phyloP scores from a whole-genome alignment of 176 grass and related monocot species.

The Stipa capillata region DNA sequence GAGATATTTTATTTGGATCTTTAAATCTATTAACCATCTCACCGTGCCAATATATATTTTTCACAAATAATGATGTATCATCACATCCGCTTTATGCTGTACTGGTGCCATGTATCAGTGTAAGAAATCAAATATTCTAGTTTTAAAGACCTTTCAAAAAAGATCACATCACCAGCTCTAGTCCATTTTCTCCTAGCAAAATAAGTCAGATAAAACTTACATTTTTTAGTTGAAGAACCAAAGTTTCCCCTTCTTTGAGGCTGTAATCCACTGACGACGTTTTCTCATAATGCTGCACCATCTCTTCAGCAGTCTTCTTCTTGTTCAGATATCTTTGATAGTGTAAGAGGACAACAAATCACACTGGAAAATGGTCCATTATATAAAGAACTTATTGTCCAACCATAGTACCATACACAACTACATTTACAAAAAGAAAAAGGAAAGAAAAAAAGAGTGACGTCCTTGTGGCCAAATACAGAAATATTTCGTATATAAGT shows the following conservation, averaged over 20 bases:
- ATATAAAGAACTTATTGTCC: not conserved
- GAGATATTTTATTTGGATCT: not conserved
- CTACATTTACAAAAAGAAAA: no score
- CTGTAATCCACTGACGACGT: slow-evolving; percentile 91
- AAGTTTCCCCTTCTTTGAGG: slow-evolving; percentile 98
- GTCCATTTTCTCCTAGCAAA: not conserved
- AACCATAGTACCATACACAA: not conserved
- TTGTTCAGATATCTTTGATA: slow-evolving; percentile 87
- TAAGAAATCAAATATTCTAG: not conserved
- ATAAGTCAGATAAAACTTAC: slow-evolving; percentile 35
- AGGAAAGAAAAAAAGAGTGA: no score
- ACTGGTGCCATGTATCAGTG: not conserved
- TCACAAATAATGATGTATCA: not conserved
- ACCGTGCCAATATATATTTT: not conserved
- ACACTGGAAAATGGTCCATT: no score
- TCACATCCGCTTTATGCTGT: not conserved
- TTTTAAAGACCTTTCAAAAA: not conserved
- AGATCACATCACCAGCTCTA: not conserved
- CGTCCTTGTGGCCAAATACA: not conserved
- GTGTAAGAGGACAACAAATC: slow-evolving; percentile 44
- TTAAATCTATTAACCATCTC: not conserved
- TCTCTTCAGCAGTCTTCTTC: slow-evolving; percentile 97
- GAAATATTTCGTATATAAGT: not conserved
- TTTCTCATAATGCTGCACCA: slow-evolving; percentile 93
- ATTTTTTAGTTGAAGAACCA: slow-evolving; percentile 95